phyloP scores from a whole-genome alignment of 306 rosid genomes.

The Ormosia emarginata region DNA sequence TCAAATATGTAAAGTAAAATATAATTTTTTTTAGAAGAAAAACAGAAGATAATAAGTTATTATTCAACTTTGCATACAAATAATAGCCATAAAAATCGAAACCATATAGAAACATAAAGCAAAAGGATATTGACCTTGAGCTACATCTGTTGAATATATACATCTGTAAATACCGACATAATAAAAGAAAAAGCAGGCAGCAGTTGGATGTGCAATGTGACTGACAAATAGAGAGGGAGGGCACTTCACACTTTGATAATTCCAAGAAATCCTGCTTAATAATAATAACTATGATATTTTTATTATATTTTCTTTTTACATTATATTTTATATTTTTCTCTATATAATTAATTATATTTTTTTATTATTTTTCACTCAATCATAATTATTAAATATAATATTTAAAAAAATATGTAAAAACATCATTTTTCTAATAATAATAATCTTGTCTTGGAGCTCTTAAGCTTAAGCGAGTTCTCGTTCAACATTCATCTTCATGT shows the following conservation, averaged over 20 bases:
- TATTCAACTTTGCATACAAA: background rate
- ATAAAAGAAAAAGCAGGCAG: background rate
- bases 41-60: too few relatives aligned
- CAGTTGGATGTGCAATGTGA: background rate
- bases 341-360: too few relatives aligned
- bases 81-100: background rate
- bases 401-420: too few relatives aligned
- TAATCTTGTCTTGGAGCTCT: background rate
- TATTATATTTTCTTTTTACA: too few relatives aligned
- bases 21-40: background rate
- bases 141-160: background rate
- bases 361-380: too few relatives aligned
- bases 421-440: too few relatives aligned
- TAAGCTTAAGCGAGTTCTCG: too few relatives aligned
- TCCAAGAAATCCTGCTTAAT: background rate
- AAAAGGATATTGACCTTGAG: background rate
- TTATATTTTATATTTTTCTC: too few relatives aligned
- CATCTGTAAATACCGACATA: background rate
- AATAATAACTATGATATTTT: too few relatives aligned
- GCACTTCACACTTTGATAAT: background rate
- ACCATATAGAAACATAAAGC: background rate
- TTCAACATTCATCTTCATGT: background rate
- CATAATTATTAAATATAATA: too few relatives aligned
- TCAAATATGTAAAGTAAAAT: background rate
- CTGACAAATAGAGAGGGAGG: background rate